Conservation (phyloP, 129 eudicot genomes). For the Solidago caesia region DNA sequence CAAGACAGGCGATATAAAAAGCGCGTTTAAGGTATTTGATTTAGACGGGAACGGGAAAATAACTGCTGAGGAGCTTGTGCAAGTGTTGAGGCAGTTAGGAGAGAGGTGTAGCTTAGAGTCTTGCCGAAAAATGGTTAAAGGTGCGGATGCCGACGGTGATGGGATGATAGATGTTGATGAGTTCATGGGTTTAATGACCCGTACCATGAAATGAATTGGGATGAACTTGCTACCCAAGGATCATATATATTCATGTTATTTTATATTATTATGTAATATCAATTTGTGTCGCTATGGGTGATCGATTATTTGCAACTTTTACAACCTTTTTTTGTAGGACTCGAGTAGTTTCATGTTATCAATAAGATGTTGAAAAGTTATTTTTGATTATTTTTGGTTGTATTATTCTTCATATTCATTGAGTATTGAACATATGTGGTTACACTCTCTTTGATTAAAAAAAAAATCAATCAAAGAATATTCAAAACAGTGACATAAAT, state of each 20-base stretch:
- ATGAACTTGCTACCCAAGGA: background rate
- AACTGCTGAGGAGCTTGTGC: conserved; percentile 50
- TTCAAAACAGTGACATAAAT: too few species aligned
- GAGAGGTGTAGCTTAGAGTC: conserved; percentile 51
- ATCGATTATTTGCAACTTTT: background rate
- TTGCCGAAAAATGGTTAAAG: conserved; percentile 58
- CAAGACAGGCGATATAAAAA: conserved; percentile 39
- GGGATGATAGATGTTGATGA: conserved; percentile 52
- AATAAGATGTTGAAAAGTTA: background rate
- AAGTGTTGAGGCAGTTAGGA: conserved; percentile 58
- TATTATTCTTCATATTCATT: too few species aligned
- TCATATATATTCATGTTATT: background rate
- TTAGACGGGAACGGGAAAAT: conserved; percentile 60
- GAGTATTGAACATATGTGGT: too few species aligned
- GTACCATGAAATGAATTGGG: conserved; percentile 28
- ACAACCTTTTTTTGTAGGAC: background rate
- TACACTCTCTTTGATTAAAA: too few species aligned
- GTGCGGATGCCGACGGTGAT: conserved; percentile 52
- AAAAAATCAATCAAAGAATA: too few species aligned
- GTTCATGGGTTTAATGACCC: conserved; percentile 47
- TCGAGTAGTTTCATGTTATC: background rate
- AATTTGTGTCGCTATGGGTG: background rate
- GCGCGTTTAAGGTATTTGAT: conserved; percentile 57
- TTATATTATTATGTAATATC: background rate
- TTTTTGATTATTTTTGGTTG: background rate